A percentile compares a stretch with the other conserved stretches of the same genome.
These are phyloP conservation scores for Melampsora americana DNA, from an alignment of 1,284 basidiomycete genomes.

Conservation along the genomic window DNA sequence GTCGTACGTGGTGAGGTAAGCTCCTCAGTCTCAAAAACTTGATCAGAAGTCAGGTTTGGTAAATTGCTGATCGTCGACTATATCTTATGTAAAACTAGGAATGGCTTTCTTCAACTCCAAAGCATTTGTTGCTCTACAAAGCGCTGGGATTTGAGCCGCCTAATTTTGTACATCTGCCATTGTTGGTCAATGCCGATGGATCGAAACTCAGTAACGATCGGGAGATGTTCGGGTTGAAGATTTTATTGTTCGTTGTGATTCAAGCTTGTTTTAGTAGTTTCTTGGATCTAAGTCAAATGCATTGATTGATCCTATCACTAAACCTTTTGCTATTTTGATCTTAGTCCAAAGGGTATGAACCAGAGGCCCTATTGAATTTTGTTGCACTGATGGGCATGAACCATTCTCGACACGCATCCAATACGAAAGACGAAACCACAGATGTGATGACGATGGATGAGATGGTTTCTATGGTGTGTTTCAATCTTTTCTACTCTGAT, in stretches of 20 bases:
- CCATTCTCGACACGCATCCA: conserved; percentile 34
- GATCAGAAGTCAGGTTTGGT: background rate
- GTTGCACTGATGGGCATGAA: conserved; percentile 91
- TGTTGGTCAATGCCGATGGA: conserved; percentile 84
- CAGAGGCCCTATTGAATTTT: conserved; percentile 85
- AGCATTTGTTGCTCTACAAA: conserved; percentile 85
- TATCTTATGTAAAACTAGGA: conserved; percentile 61
- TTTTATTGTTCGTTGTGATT: conserved; percentile 66
- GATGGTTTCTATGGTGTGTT: conserved; percentile 63
- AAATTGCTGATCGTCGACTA: background rate
- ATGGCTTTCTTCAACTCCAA: conserved; percentile 91
- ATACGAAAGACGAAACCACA: conserved; percentile 55
- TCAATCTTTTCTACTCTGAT: background rate
- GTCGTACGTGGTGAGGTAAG: conserved; percentile 86
- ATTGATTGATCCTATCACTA: background rate
- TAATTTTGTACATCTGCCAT: conserved; percentile 82
- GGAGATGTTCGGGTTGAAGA: conserved; percentile 82
- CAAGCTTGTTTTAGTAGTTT: background rate
- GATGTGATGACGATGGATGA: conserved; percentile 64
- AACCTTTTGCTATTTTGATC: background rate
- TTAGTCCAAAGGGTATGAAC: conserved; percentile 74
- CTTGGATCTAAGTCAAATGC: background rate
- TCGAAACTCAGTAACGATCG: conserved; percentile 91
- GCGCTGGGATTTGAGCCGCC: conserved; percentile 72
- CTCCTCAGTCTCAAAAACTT: background rate